phyloP scores from a whole-genome alignment of 129 eudicot species.

The Tagetes patula region DNA sequence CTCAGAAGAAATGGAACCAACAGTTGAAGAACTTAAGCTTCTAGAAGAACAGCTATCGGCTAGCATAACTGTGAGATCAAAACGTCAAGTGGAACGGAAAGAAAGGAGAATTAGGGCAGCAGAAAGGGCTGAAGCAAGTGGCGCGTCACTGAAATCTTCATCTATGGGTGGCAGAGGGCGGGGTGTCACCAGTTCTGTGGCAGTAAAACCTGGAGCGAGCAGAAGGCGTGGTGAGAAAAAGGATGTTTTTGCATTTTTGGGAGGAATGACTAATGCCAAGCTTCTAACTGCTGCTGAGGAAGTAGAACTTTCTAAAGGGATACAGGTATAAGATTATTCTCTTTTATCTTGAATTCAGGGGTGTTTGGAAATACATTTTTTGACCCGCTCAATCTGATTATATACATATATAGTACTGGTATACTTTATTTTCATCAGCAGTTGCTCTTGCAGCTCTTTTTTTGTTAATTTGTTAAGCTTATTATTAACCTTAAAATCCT shows the following conservation, averaged over 20 bases:
- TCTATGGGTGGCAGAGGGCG: slow-evolving; percentile 34
- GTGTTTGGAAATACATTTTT: background rate
- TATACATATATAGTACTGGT: no score
- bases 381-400: background rate
- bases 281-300: slow-evolving; percentile 88
- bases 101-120: slow-evolving; percentile 68
- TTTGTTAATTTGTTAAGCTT: background rate
- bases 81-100: slow-evolving; percentile 73
- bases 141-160: slow-evolving; percentile 53
- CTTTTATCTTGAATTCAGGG: background rate
- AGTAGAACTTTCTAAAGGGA: slow-evolving; percentile 71
- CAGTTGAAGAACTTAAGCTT: slow-evolving; percentile 63
- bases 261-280: slow-evolving; percentile 62
- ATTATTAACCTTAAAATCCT: background rate
- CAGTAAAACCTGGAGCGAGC: slow-evolving; percentile 54
- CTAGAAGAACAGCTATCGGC: slow-evolving; percentile 55
- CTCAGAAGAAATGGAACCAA: slow-evolving; percentile 54
- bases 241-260: slow-evolving; percentile 72
- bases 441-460: background rate
- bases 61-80: slow-evolving; percentile 78
- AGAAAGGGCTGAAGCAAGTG: slow-evolving; percentile 65
- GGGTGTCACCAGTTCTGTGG: slow-evolving; percentile 42
- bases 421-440: background rate
- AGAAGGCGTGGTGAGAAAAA: slow-evolving; percentile 61
- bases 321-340: slow-evolving; percentile 55